phyloP scores from a whole-genome alignment of 192 early-diverging fungal species.

The Haplosporangium gracile region DNA sequence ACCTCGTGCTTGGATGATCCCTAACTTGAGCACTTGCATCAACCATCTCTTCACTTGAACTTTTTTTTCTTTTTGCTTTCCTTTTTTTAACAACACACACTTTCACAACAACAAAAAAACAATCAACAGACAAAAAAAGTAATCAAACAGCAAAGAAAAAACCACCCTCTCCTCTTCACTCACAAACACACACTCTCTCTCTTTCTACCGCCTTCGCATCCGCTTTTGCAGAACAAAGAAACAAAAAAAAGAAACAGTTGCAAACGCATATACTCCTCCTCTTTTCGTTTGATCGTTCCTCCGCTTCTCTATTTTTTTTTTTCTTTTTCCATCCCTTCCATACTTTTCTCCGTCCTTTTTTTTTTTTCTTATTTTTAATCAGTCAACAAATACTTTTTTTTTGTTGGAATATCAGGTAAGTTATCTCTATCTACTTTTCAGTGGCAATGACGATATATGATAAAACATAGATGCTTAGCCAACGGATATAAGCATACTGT shows the following conservation, averaged over 20 bases:
- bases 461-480: not conserved
- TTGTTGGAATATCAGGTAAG: not conserved
- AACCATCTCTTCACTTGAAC: not conserved
- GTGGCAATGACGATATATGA: not conserved
- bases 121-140: not conserved
- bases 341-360: constrained; percentile 6
- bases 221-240: not conserved
- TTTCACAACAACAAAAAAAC: not conserved
- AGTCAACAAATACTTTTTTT: not conserved
- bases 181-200: not conserved
- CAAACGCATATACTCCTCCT: not conserved
- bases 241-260: not conserved
- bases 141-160: not conserved
- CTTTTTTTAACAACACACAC: constrained; percentile 5
- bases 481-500: not conserved
- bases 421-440: not conserved
- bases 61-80: constrained; percentile 6
- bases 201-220: not conserved
- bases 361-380: not conserved
- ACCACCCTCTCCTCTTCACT: not conserved
- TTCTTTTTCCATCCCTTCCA: constrained; percentile 8
- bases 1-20: constrained; percentile 58
- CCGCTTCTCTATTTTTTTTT: constrained; percentile 7
- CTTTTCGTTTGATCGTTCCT: not conserved
- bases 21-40: constrained; percentile 41